Evolutionary conservation across 2,329 filamentous ascomycete species (phyloP).

Genomic region (Lachnellula willkommii): DNA sequence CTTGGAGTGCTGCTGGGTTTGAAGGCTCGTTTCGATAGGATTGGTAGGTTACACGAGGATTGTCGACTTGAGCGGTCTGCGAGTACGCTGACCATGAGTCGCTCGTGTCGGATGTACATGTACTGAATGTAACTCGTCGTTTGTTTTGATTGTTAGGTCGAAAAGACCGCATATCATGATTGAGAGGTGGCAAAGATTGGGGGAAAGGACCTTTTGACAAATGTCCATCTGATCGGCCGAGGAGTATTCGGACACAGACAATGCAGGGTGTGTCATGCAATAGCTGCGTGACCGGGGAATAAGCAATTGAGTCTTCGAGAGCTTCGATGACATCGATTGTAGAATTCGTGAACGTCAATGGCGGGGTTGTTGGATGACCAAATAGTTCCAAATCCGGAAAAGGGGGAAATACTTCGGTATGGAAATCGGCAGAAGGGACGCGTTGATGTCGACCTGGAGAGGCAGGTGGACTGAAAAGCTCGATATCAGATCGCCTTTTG

Average conservation of each 20-base stretch:
- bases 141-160: not conserved
- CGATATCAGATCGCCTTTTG: not conserved
- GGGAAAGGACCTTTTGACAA: not conserved
- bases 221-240: not conserved
- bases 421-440: not conserved
- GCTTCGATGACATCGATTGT: not conserved
- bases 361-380: not conserved
- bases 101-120: not conserved
- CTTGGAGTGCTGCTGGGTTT: constrained; percentile 18
- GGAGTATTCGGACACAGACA: not conserved
- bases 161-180: not conserved
- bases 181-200: not conserved
- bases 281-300: not conserved
- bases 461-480: not conserved
- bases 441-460: not conserved
- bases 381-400: not conserved
- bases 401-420: not conserved
- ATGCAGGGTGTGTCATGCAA: not conserved
- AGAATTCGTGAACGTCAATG: not conserved
- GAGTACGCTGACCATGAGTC: too few relatives aligned
- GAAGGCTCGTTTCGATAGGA: not conserved
- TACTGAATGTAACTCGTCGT: not conserved
- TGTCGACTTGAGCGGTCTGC: not conserved
- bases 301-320: not conserved
- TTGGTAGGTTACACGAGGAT: not conserved